phyloP scores from a whole-genome alignment of 768 basidiomycete genomes.

The Paxillus rubicundulus region DNA sequence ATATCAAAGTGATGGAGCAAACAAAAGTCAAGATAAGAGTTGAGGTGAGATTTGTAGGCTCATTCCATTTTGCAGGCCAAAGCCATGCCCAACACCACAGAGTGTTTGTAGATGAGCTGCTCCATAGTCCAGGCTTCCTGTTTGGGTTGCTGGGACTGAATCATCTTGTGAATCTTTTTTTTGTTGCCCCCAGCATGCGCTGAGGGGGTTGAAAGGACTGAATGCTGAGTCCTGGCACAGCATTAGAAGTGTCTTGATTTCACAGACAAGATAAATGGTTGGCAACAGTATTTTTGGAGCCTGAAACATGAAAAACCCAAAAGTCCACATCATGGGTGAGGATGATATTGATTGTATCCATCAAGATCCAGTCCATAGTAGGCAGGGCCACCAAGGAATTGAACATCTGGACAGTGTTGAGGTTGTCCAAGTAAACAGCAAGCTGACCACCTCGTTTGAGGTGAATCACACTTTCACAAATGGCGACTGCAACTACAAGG shows the following conservation, averaged over 20 bases:
- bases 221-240: neutral
- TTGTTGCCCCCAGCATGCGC: slow-evolving; percentile 25
- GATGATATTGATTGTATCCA: slow-evolving; percentile 7
- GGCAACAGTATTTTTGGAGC: slow-evolving; percentile 23
- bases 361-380: slow-evolving; percentile 16
- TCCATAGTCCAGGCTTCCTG: slow-evolving; percentile 15
- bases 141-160: too few relatives aligned
- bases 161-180: neutral
- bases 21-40: slow-evolving; percentile 35
- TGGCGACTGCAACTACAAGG: neutral
- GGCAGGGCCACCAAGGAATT: slow-evolving; percentile 16
- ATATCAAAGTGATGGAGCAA: slow-evolving; percentile 24
- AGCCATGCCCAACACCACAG: slow-evolving; percentile 23
- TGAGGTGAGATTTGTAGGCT: slow-evolving; percentile 31
- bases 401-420: too few relatives aligned
- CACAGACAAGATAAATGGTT: slow-evolving; percentile 22
- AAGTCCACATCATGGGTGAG: slow-evolving; percentile 12
- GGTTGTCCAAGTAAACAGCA: slow-evolving; percentile 28
- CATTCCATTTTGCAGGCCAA: slow-evolving; percentile 17
- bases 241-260: slow-evolving; percentile 10
- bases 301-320: slow-evolving; percentile 25
- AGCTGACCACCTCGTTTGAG: too few relatives aligned
- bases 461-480: neutral
- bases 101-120: slow-evolving; percentile 9
- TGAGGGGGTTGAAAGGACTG: slow-evolving; percentile 26